These are phyloP conservation scores for Mycena alexandri DNA, from an alignment of 768 basidiomycete genomes.

Conservation along the genomic window DNA sequence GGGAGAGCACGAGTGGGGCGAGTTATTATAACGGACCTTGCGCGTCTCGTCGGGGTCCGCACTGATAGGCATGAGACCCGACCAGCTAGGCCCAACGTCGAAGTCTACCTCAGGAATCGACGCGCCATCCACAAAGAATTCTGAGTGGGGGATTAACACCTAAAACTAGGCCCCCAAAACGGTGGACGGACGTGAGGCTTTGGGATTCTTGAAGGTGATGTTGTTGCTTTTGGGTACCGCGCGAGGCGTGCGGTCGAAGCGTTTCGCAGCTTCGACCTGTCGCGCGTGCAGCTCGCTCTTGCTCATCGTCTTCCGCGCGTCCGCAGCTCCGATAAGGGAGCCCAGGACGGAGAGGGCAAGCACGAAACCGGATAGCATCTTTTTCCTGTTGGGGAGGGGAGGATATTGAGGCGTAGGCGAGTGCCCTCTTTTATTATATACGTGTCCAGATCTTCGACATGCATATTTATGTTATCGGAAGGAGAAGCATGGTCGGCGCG, in stretches of 20 bases:
- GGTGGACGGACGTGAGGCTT: slow-evolving; percentile 65
- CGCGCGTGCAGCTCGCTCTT: slow-evolving; percentile 59
- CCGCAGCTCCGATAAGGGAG: slow-evolving; percentile 33
- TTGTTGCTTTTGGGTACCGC: slow-evolving; percentile 55
- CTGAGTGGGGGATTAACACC: slow-evolving; percentile 46
- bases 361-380: slow-evolving; percentile 39
- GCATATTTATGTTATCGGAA: slow-evolving; percentile 38
- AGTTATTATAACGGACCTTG: slow-evolving; percentile 55
- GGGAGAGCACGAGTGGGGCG: neutral
- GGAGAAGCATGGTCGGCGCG: slow-evolving; percentile 29
- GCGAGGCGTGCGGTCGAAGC: slow-evolving; percentile 45
- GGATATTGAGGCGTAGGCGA: neutral
- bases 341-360: slow-evolving; percentile 35
- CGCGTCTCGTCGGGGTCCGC: slow-evolving; percentile 70
- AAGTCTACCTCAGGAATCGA: slow-evolving; percentile 77
- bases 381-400: neutral
- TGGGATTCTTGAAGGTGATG: slow-evolving; percentile 79
- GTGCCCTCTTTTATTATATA: slow-evolving; percentile 8
- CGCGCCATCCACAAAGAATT: slow-evolving; percentile 78
- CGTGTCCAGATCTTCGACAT: neutral
- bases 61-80: slow-evolving; percentile 81
- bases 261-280: slow-evolving; percentile 63
- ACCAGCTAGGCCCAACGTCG: slow-evolving; percentile 82
- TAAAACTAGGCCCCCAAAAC: neutral
- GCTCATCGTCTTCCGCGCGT: slow-evolving; percentile 49